Percentiles rank a stretch among this genome's conserved stretches.
Conservation (phyloP, 192 early-diverging fungal species). For the Rhizophagus prolifer region DNA sequence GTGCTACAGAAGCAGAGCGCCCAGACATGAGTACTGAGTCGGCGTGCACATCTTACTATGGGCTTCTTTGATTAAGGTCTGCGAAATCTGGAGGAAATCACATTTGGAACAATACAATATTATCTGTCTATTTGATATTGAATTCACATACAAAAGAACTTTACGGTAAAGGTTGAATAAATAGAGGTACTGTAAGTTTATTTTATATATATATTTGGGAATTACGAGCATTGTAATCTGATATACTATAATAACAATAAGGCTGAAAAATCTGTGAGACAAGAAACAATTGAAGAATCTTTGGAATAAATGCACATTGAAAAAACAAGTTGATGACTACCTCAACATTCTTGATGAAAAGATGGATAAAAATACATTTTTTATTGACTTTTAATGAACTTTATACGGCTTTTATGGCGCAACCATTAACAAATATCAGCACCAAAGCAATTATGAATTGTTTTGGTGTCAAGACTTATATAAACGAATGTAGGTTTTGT, state of each 20-base stretch:
- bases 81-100: not conserved
- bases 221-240: not conserved
- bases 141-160: conserved; percentile 8
- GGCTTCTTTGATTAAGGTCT: too few species aligned
- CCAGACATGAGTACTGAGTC: too few species aligned
- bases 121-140: conserved; percentile 17
- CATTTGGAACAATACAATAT: conserved; percentile 8
- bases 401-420: not conserved
- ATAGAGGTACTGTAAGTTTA: conserved; percentile 8
- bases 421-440: conserved; percentile 10
- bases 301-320: conserved; percentile 13
- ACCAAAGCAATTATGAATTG: conserved; percentile 18
- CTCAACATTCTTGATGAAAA: not conserved
- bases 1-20: too few species aligned
- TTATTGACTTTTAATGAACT: conserved; percentile 16
- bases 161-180: conserved; percentile 6
- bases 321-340: conserved; percentile 11
- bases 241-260: conserved; percentile 2
- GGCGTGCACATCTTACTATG: too few species aligned
- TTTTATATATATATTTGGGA: not conserved
- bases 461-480: conserved; percentile 26
- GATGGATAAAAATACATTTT: conserved; percentile 8
- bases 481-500: conserved; percentile 22
- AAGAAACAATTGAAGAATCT: conserved; percentile 19
- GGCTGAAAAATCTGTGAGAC: not conserved